Percentiles rank a stretch among this genome's conserved stretches.
Evolutionary conservation across 257 asterid species (phyloP).

Genomic region (Gentiana straminea): DNA sequence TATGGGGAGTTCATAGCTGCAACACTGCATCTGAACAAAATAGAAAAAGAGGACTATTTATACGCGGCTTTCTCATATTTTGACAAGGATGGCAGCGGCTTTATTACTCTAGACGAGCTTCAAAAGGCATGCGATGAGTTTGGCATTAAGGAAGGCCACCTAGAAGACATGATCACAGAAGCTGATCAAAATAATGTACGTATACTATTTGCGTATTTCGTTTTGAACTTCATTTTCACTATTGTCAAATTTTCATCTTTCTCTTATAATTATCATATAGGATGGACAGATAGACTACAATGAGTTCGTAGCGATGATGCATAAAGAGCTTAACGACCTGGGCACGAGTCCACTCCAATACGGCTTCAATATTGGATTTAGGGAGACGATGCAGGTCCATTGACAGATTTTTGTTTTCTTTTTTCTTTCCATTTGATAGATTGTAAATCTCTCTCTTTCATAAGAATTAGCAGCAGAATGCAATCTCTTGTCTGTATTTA

Average conservation of each 20-base stretch:
- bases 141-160: slow-evolving; percentile 56
- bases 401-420: slow-evolving; percentile 10
- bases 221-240: too few species aligned
- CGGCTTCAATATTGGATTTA: slow-evolving; percentile 12
- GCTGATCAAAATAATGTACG: slow-evolving; percentile 91
- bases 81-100: slow-evolving; percentile 86
- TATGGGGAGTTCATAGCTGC: not conserved
- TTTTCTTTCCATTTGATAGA: not conserved
- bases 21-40: not conserved
- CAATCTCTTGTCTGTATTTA: too few species aligned
- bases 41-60: not conserved
- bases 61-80: slow-evolving; percentile 83
- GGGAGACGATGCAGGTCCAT: slow-evolving; percentile 13
- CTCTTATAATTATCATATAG: slow-evolving; percentile 13
- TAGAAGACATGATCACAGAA: slow-evolving; percentile 84
- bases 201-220: not conserved
- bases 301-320: slow-evolving; percentile 52
- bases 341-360: slow-evolving; percentile 22
- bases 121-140: slow-evolving; percentile 75
- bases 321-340: slow-evolving; percentile 14
- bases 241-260: not conserved
- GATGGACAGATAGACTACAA: slow-evolving; percentile 42
- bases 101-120: slow-evolving; percentile 79
- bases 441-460: too few species aligned
- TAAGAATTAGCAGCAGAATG: too few species aligned